phyloP scores from a whole-genome alignment of 192 early-diverging fungal species.

The Linderina pennispora region DNA sequence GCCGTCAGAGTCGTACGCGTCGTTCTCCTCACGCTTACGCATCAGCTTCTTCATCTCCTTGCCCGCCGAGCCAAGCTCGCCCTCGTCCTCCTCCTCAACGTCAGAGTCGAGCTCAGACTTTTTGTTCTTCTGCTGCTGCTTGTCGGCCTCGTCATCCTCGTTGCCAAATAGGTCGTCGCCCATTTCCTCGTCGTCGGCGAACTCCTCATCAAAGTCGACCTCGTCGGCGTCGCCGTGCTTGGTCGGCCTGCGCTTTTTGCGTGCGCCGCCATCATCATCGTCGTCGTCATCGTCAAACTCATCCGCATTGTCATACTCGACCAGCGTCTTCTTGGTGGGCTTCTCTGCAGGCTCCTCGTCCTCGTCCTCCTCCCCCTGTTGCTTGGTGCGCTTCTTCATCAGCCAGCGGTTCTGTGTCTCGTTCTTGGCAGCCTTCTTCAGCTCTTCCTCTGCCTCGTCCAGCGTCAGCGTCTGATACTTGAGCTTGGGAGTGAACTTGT shows the following conservation, averaged over 20 bases:
- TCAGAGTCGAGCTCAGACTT: conserved; percentile 39
- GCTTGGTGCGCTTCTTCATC: conserved; percentile 52
- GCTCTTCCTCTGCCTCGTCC: conserved; percentile 75
- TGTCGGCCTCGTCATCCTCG: conserved; percentile 62
- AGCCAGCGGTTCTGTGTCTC: conserved; percentile 27
- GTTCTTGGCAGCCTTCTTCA: conserved; percentile 32
- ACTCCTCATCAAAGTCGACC: conserved; percentile 73
- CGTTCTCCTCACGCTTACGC: conserved; percentile 57
- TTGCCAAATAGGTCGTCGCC: conserved; percentile 57
- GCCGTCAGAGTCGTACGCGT: conserved; percentile 56
- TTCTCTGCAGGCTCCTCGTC: conserved; percentile 3
- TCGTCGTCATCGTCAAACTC: conserved; percentile 46
- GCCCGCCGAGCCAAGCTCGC: conserved; percentile 33
- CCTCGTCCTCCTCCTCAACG: conserved; percentile 18
- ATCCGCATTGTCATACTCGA: conserved; percentile 48
- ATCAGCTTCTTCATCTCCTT: conserved; percentile 60
- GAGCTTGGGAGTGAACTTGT: conserved; percentile 66
- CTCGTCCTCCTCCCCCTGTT: conserved; percentile 10
- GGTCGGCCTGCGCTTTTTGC: conserved; percentile 23
- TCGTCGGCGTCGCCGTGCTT: conserved; percentile 62
- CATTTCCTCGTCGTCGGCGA: conserved; percentile 76
- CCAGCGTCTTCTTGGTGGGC: conserved; percentile 18
- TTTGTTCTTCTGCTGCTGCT: conserved; percentile 27
- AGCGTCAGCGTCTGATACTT: conserved; percentile 57
- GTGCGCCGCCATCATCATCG: conserved; percentile 28